Conservation (phyloP, 441 rosid genomes). For the Geranium incanum region DNA sequence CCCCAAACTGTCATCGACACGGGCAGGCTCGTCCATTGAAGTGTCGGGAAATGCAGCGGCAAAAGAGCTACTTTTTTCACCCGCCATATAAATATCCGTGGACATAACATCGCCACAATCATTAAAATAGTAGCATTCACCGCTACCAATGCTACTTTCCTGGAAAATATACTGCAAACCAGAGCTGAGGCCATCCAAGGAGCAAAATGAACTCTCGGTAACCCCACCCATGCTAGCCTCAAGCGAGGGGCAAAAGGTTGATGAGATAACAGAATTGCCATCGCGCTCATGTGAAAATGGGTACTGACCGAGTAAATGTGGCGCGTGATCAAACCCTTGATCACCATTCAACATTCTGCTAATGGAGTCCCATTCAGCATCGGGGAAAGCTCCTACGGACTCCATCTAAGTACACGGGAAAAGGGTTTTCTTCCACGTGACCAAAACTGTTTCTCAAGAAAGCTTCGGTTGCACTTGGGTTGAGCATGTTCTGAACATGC, state of each 20-base stretch:
- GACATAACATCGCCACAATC: slow-evolving; percentile 26
- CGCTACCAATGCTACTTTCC: slow-evolving; percentile 20
- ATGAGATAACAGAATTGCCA: slow-evolving; percentile 19
- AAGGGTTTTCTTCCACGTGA: not conserved
- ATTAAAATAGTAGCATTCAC: slow-evolving; percentile 28
- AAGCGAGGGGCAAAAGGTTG: slow-evolving; percentile 29
- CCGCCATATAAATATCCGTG: slow-evolving; percentile 33
- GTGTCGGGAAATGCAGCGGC: slow-evolving; percentile 30
- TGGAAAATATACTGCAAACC: slow-evolving; percentile 21
- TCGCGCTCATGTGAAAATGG: slow-evolving; percentile 19
- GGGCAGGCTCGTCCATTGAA: slow-evolving; percentile 17
- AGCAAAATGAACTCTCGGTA: slow-evolving; percentile 18
- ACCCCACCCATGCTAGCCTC: slow-evolving; percentile 29
- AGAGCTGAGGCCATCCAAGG: slow-evolving; percentile 1
- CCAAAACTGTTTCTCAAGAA: not conserved
- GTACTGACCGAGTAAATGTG: slow-evolving; percentile 36
- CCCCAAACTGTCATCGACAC: not conserved
- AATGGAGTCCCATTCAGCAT: slow-evolving; percentile 55
- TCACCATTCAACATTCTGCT: slow-evolving; percentile 44
- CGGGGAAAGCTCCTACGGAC: slow-evolving; percentile 35
- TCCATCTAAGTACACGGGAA: slow-evolving; percentile 35
- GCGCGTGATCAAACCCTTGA: slow-evolving; percentile 46
- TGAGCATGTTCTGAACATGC: slow-evolving; percentile 19
- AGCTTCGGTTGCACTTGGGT: slow-evolving; percentile 22
- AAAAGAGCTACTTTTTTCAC: slow-evolving; percentile 32